These are phyloP conservation scores for Leccinum angustisporum DNA, from an alignment of 1,284 basidiomycete genomes.

Conservation along the genomic window DNA sequence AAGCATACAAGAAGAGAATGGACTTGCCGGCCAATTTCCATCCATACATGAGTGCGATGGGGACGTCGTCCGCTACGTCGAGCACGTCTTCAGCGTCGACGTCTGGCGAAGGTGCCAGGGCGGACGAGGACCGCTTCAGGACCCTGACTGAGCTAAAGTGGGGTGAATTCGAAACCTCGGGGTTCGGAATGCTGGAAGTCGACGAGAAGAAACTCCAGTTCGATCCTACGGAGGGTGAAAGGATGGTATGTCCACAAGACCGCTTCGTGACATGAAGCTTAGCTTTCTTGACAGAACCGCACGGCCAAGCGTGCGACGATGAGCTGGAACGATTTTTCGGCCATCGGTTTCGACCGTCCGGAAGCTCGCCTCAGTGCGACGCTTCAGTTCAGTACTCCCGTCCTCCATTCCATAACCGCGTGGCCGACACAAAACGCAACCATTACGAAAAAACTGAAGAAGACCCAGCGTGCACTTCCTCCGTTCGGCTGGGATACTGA, in stretches of 20 bases:
- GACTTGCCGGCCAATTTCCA: slow-evolving; percentile 58
- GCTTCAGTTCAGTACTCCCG: slow-evolving; percentile 76
- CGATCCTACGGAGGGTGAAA: slow-evolving; percentile 83
- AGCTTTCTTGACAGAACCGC: slow-evolving; percentile 49
- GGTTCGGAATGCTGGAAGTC: slow-evolving; percentile 59
- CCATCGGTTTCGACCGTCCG: slow-evolving; percentile 73
- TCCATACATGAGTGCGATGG: slow-evolving; percentile 44
- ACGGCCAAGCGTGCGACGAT: slow-evolving; percentile 75
- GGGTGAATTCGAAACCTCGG: slow-evolving; percentile 83
- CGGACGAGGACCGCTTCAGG: slow-evolving; percentile 67
- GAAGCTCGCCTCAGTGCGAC: slow-evolving; percentile 75
- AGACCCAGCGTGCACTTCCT: slow-evolving; percentile 76
- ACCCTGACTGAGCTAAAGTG: slow-evolving; percentile 83
- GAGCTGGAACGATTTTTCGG: slow-evolving; percentile 85
- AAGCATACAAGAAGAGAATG: slow-evolving; percentile 71
- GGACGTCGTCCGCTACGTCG: slow-evolving; percentile 27
- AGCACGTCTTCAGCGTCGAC: slow-evolving; percentile 33
- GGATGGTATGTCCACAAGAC: slow-evolving; percentile 52
- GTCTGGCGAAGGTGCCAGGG: slow-evolving; percentile 35
- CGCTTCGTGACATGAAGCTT: slow-evolving; percentile 2
- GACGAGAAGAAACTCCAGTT: slow-evolving; percentile 78
- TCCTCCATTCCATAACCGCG: slow-evolving; percentile 60
- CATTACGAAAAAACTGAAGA: slow-evolving; percentile 75
- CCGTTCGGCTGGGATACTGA: slow-evolving; percentile 85
- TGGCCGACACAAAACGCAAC: slow-evolving; percentile 77